A percentile compares a stretch with the other conserved stretches of the same genome.
Evolutionary conservation across 352 stramenopile genomes (phyloP).

Genomic region (Globisporangium heterothallicum): DNA sequence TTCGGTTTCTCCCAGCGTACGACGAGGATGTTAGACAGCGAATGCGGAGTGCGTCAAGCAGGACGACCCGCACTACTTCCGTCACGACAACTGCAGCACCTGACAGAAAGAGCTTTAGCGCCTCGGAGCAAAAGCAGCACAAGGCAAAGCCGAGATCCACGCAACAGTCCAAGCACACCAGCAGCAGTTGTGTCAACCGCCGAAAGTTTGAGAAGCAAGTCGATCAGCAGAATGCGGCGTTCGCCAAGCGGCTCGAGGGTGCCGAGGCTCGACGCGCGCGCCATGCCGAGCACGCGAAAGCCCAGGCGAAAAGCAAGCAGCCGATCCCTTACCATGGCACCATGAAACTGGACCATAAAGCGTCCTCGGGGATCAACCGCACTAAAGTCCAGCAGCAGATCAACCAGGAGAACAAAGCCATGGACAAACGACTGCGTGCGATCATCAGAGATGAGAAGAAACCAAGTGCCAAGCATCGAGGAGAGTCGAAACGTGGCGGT

Average conservation of each 20-base stretch:
- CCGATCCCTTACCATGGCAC: constrained; percentile 34
- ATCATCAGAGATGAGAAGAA: constrained; percentile 12
- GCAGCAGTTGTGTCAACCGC: constrained; percentile 58
- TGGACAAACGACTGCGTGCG: constrained; percentile 42
- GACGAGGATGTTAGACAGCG: constrained; percentile 1
- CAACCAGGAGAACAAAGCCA: constrained; percentile 41
- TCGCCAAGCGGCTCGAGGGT: constrained; percentile 47
- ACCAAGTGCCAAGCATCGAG: no score
- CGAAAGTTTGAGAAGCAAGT: constrained; percentile 49
- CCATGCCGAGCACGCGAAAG: constrained; percentile 17
- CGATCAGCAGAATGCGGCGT: constrained; percentile 46
- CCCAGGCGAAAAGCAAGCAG: constrained; percentile 34
- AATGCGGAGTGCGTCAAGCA: not conserved
- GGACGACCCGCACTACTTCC: not conserved
- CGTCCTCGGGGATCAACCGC: constrained; percentile 59
- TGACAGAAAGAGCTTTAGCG: not conserved
- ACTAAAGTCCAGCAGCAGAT: constrained; percentile 49
- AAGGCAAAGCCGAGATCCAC: constrained; percentile 2
- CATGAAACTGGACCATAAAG: constrained; percentile 43
- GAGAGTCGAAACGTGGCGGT: no score
- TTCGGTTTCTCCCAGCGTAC: constrained; percentile 40
- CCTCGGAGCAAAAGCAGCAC: constrained; percentile 2
- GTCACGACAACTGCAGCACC: not conserved
- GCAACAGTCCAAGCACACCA: constrained; percentile 18
- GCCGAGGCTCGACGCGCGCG: constrained; percentile 25